Base-by-base conservation (phyloP, 2,329 filamentous ascomycete species). In the Trichophyton schoenleinii region DNA sequence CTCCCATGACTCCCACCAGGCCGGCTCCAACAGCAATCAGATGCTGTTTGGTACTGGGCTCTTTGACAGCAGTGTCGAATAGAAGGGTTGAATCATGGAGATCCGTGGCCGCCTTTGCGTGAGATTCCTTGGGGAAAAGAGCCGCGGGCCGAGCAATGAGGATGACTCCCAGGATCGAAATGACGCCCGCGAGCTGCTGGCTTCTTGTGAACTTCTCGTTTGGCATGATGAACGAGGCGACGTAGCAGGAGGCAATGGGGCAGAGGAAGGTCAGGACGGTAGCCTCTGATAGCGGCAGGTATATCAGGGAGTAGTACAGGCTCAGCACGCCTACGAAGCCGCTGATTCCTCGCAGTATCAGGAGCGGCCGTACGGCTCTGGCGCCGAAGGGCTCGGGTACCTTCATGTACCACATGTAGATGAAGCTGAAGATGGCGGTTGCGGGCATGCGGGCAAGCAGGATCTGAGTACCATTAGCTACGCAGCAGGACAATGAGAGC, bases 211-310 rank as follows among this genome's bases (percentile, higher is more conserved):
- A 96, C 0, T 87, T 87, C 67, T 96, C 89, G 59, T 84, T 82
- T 61, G 74, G 71, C 22, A 86, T 81, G 42, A 91, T 74, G 61
- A 91, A 77, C 41, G 87, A 90, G 71, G 90, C 95, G 18, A 87
- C 81, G 75, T 91, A 89, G 62, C 88, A 89, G 20, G 89, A 83
- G 4, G 95, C 79, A 13, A 86, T 87, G 0, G 91, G 91, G 0
- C 87, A 83, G 4, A 96, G 80, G 70, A 96, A 96, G 7, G 89
- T 94, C 60, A 96, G 87, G 38, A 96, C 91, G 0, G 89, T 94
- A 1, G 91, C 90, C 71, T 96, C 91, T 15, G 89, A 87, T 1
- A 96, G 80, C 0, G 89, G 88, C 2, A 96, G 81, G 68, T 95
- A 95, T 69, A 88, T 81, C 62, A 88, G 75, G 6, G 83, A 86